Conservation (phyloP, 202 grass and related monocot genomes). For the Schoenoplectus triqueter region DNA sequence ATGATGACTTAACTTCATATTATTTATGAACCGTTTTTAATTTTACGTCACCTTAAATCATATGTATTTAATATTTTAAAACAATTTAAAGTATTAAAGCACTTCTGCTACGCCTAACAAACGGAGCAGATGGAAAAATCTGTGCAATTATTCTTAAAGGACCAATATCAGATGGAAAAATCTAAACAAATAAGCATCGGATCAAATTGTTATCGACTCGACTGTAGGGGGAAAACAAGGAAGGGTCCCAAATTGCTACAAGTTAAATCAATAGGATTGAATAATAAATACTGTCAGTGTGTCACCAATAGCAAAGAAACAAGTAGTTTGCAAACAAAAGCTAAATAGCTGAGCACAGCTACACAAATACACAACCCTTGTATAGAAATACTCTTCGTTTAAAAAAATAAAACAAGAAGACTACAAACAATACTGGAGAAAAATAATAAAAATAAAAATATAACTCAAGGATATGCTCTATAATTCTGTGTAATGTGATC, state of each 20-base stretch:
- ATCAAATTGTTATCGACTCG: background rate
- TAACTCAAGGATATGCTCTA: background rate
- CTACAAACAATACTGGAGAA: background rate
- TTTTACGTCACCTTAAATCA: too few relatives aligned
- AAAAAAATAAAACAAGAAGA: background rate
- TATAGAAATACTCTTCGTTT: background rate
- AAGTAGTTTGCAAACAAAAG: too few relatives aligned
- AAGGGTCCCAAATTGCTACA: background rate
- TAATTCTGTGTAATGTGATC: background rate
- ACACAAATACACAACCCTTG: too few relatives aligned
- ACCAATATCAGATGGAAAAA: background rate
- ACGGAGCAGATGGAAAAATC: background rate
- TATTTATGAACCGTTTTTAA: too few relatives aligned
- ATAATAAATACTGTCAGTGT: background rate
- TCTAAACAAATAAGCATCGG: background rate
- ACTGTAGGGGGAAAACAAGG: background rate
- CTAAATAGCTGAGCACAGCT: too few relatives aligned
- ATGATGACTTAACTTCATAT: too few relatives aligned
- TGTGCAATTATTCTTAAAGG: background rate
- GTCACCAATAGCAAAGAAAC: background rate
- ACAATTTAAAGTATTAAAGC: too few relatives aligned
- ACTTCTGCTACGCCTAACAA: too few relatives aligned
- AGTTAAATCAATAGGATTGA: background rate
- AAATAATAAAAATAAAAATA: conserved; percentile 8
- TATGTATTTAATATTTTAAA: too few relatives aligned